Evolutionary conservation across 2,329 filamentous ascomycete genomes (phyloP).

Genomic region (Pseudocercospora eumusae): DNA sequence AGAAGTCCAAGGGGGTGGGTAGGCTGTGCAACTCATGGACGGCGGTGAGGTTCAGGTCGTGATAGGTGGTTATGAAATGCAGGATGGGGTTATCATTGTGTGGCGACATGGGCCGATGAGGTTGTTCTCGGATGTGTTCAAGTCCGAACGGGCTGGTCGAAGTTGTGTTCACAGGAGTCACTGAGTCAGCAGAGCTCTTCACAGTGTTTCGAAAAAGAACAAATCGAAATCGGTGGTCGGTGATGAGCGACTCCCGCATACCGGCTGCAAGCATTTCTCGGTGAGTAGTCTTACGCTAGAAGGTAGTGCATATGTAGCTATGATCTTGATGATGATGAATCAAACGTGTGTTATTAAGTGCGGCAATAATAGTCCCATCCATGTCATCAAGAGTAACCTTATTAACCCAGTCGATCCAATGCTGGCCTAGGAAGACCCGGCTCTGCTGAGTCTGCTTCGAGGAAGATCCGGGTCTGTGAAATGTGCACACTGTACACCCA

Average conservation of each 20-base stretch:
- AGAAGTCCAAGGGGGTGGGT: slow-evolving; percentile 76
- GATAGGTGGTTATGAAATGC: slow-evolving; percentile 65
- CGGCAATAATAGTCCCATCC: too few species aligned
- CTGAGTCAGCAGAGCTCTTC: too few species aligned
- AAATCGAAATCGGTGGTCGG: too few species aligned
- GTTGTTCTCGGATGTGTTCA: background rate
- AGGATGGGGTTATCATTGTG: background rate
- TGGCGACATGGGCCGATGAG: background rate
- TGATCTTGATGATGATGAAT: too few species aligned
- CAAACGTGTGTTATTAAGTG: background rate
- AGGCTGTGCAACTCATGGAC: slow-evolving; percentile 64
- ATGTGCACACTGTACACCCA: background rate
- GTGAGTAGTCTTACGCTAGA: background rate
- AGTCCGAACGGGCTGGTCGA: slow-evolving; percentile 1
- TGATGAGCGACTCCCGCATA: background rate
- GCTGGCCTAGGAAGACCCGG: background rate
- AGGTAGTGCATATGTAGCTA: background rate
- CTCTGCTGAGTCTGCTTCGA: background rate
- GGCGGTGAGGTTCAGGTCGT: slow-evolving; percentile 65
- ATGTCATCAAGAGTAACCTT: background rate
- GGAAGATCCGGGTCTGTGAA: background rate
- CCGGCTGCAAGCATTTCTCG: background rate
- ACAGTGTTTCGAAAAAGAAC: too few species aligned
- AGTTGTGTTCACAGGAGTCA: slow-evolving; percentile 3
- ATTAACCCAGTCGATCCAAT: background rate